phyloP scores from a whole-genome alignment of 1,139 yeast genomes.

The Kodamaea ohmeri region DNA sequence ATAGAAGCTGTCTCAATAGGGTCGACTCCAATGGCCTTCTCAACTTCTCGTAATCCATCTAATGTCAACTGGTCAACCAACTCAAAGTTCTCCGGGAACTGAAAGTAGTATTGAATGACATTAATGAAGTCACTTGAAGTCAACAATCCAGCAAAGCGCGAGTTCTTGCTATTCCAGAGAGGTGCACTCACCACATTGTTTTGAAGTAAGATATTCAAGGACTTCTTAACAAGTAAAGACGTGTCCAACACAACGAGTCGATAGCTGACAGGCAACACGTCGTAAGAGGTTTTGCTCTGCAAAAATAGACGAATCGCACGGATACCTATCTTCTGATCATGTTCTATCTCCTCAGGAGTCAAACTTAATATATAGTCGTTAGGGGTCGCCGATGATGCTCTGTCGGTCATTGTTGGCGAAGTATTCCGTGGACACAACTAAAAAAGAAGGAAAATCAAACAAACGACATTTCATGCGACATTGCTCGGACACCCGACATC shows the following conservation, averaged over 20 bases:
- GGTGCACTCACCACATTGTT: conserved; percentile 97
- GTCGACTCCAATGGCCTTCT: conserved; percentile 81
- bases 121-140: conserved; percentile 93
- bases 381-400: conserved; percentile 29
- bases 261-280: conserved; percentile 93
- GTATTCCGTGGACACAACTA: not conserved
- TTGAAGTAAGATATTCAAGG: conserved; percentile 84
- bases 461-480: not conserved
- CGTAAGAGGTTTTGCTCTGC: conserved; percentile 91
- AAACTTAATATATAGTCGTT: conserved; percentile 45
- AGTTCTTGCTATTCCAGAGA: conserved; percentile 86
- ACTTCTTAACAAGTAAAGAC: conserved; percentile 82
- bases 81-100: conserved; percentile 86
- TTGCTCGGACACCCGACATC: not conserved
- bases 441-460: not conserved
- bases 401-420: conserved; percentile 5
- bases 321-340: conserved; percentile 65
- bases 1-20: conserved; percentile 87
- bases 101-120: conserved; percentile 92
- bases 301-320: conserved; percentile 80
- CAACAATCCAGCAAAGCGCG: conserved; percentile 89
- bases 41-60: conserved; percentile 82
- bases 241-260: conserved; percentile 93
- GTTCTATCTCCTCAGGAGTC: conserved; percentile 44
- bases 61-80: conserved; percentile 83